Evolutionary conservation across 1,139 yeast genomes (phyloP), one percentile per base, ranked within the genome.

Genomic region (Candida buenavistaensis): DNA sequence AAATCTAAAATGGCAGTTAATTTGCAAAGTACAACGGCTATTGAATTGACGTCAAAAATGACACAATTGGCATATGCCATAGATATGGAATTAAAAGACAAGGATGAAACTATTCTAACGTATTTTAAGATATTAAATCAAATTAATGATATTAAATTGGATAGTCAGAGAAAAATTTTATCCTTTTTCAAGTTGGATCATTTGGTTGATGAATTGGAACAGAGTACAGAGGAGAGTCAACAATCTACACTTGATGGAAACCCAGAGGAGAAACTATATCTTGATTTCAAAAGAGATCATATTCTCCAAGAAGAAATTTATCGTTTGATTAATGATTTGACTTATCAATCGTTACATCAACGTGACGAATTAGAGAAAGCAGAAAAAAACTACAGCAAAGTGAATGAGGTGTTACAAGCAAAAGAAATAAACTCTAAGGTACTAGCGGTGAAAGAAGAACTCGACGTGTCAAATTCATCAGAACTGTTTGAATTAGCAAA

Each of bases 241-340:
- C 48, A 37, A 20, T 24, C 38, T 7, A 35, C 23, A 6, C 7
- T 9, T 14, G 28, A 26, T 5, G 12, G 19, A 5, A 14, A 10
- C 19, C 16, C 23, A 10, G 20, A 43, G 35, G 12, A 43, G 9
- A 41, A 43, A 23, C 37, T 41, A 21, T 26, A 26, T 15, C 42
- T 57, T 20, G 67, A 61, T 39, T 44, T 46, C 23, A 50, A 51
- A 12, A 49, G 52, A 30, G 72, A 67, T 41, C 52, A 52, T 34
- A 52, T 69, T 7, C 55, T 70, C 12, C 76, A 70, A 42, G 75
- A 68, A 28, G 76, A 70, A 44, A 65, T 70, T 15, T 54, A 56
- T 37, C 48, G 75, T 21, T 52, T 70, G 28, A 47, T 61, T 20
- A 69, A 68, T 40, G 76, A 70, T 45, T 53, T 69, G 37, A 54